These are phyloP conservation scores for Alternaria tenuissima DNA, from an alignment of 2,329 filamentous ascomycete species.

Conservation along the genomic window DNA sequence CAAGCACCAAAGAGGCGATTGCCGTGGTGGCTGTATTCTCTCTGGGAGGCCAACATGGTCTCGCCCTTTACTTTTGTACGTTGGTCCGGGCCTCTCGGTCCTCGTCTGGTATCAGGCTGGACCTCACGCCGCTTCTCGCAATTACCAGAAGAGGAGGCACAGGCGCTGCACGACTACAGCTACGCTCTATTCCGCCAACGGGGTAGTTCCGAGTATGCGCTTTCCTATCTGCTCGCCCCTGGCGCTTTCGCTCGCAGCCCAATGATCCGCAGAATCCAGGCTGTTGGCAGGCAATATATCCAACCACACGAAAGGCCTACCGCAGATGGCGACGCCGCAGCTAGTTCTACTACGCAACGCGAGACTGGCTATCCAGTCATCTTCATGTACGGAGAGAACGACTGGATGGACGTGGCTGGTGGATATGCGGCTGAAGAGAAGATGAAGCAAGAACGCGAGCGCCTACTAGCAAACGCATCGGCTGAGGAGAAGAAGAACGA, in stretches of 20 bases:
- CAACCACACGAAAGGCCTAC: constrained; percentile 35
- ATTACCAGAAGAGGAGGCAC: constrained; percentile 78
- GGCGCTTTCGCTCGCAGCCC: constrained; percentile 91
- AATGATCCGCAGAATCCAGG: constrained; percentile 84
- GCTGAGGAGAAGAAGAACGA: constrained; percentile 74
- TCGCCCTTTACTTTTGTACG: constrained; percentile 93
- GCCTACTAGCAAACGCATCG: constrained; percentile 68
- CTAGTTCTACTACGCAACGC: constrained; percentile 35
- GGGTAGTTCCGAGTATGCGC: constrained; percentile 91
- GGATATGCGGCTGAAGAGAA: constrained; percentile 82
- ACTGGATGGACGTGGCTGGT: constrained; percentile 97
- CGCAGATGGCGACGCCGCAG: constrained; percentile 33
- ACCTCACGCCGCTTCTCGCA: constrained; percentile 92
- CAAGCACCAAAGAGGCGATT: constrained; percentile 67
- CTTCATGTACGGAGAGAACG: constrained; percentile 95
- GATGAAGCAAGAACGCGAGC: constrained; percentile 72
- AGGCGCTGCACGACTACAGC: constrained; percentile 89
- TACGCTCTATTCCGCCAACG: constrained; percentile 93
- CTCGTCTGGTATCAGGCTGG: constrained; percentile 93
- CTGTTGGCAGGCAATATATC: constrained; percentile 77
- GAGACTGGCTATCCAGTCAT: constrained; percentile 81
- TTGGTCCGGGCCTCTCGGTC: constrained; percentile 86
- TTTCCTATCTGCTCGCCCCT: constrained; percentile 91
- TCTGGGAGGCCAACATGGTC: constrained; percentile 92
- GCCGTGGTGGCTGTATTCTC: constrained; percentile 86